Base-by-base conservation (phyloP, 495 filamentous ascomycete species). In the Penicillium cosmopolitanum region DNA sequence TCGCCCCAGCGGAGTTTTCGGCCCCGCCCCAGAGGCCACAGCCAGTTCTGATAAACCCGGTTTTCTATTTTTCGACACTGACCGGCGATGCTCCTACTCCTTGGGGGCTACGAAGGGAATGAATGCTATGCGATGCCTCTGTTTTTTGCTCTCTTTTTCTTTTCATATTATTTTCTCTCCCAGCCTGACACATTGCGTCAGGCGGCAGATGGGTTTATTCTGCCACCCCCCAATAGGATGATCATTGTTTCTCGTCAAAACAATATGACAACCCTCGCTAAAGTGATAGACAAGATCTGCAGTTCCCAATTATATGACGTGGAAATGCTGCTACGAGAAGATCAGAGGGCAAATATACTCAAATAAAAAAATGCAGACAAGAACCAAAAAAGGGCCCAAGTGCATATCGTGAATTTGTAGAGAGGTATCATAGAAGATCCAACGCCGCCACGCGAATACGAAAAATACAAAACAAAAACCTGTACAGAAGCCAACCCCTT, bases 51-150 rank as follows among this genome's bases (percentile, higher is more conserved):
- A 43, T 19, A 7, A 44, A 16, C n/a, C 42, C 16, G 42, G 16
- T 44, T 44, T 18, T 18, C n/a, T 19, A n/a, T 19, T 44, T 44
- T 19, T 44, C 8, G 25, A 44, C 15, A 46, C 44, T 19, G 15
- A 28, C n/a, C 46, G 46, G n/a, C 23, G 50, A 61, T 50, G 57
- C 64, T 64, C 62, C 47, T 50, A 58, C 61, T 58, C 55, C 40
- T 64, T 52, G 46, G 47, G 51, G 63, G 67, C 62, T 65, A 69
- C 65, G 67, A 70, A 63, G 57, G 67, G 62, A 65, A 63, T 47
- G 67, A 65, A 66, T 57, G 55, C 62, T 55, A 55, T 46, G 46
- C 53, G 50, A 59, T 58, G 31, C 55, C 36, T 38, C 36, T n/a
- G 4, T 38, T 38, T 53, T 59, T 54, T 63, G 16, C 15, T n/a